Base-by-base conservation (phyloP, 192 early-diverging fungal species). In the Podila epicladia region DNA sequence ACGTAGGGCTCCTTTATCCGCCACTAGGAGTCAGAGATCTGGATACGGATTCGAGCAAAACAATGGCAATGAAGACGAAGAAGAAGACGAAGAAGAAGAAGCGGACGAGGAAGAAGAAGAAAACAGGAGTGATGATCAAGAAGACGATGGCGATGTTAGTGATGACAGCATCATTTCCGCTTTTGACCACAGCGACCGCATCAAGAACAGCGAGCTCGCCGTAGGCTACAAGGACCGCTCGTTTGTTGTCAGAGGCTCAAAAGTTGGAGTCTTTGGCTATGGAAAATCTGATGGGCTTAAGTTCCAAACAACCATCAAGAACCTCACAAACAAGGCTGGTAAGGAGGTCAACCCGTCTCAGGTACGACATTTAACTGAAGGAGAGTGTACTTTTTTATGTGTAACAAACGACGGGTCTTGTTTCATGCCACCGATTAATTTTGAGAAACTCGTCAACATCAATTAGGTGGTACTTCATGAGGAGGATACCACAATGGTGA, bases 251-350 rank as follows among this genome's bases (percentile, higher is more conserved):
- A 93, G 95, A 33, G 97, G 97, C 41, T 87, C 90, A 82, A 89
- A 88, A 48, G 95, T 98, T 75, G 96, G 97, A 11, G 95, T 98
- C n/a, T 95, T 97, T 71, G 88, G 85, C 67, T 93, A 96, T 75
- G 88, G 87, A 2, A 85, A 92, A 50, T 85, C 87, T 72, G 92
- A 94, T 74, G 84, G 86, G 19, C 83, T 98, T 31, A 85, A 93
- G 62, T 95, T 94, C 75, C 77, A 86, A n/a, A 94, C 94, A 20
- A 90, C 92, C 3, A 96, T 98, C 84, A 92, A 89, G 64, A 91
- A 89, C 62, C 77, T 98, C n/a, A 79, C 78, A 17, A 86, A 89
- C 68, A 82, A 88, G 31, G 82, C 80, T 38, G 92, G 92, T 17
- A 69, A 74, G 24, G 71, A 80, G 57, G 91, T 97, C 65, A 90